Conservation (phyloP, 345 rosid genomes). For the Sisymbrium irio region DNA sequence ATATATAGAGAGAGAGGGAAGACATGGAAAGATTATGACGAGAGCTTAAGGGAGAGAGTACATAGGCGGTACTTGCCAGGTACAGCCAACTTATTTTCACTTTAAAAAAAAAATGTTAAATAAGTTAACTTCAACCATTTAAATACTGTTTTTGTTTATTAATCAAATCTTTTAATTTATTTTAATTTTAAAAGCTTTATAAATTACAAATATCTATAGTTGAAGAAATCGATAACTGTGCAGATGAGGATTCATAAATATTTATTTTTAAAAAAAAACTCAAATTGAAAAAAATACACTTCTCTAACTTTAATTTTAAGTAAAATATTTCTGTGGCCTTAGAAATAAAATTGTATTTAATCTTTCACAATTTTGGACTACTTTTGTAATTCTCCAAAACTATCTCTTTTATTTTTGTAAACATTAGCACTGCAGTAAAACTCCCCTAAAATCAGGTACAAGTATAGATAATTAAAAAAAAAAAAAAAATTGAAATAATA, state of each 20-base stretch:
- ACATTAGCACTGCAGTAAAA: too few species aligned
- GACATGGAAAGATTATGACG: constrained; percentile 42
- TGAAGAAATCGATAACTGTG: background rate
- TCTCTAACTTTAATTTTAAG: background rate
- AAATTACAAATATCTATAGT: background rate
- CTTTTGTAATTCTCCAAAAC: background rate
- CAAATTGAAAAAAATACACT: background rate
- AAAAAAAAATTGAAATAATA: too few species aligned
- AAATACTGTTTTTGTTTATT: background rate
- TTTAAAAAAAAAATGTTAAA: too few species aligned
- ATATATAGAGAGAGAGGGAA: constrained; percentile 18
- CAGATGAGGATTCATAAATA: background rate
- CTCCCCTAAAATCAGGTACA: too few species aligned
- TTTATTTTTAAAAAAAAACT: background rate
- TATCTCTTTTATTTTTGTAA: too few species aligned
- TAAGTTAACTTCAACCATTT: background rate
- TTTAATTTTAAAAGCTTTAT: background rate
- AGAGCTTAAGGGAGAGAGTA: constrained; percentile 20
- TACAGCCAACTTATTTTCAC: constrained; percentile 27
- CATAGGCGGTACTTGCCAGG: constrained; percentile 49
- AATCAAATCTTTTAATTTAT: background rate
- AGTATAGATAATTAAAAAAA: too few species aligned
- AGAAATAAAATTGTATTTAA: too few species aligned
- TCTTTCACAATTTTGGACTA: too few species aligned
- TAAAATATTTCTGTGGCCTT: background rate